A percentile compares a stretch with the other conserved stretches of the same genome.
Conservation (phyloP, 768 basidiomycete genomes). For the Termitomyces sp. region DNA sequence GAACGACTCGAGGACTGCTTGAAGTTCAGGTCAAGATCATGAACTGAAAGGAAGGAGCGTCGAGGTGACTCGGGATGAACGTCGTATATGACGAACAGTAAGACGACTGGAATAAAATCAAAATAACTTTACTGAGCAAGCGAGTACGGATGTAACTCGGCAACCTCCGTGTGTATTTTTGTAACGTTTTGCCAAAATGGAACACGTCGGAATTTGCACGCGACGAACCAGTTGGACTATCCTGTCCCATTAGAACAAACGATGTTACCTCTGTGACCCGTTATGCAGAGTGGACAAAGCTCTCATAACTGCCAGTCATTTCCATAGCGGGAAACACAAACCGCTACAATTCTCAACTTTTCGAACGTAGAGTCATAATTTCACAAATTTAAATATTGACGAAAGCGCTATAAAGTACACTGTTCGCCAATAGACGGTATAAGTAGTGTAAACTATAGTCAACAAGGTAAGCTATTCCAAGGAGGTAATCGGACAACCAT, state of each 20-base stretch:
- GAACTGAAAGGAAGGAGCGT: background rate
- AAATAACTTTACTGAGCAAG: background rate
- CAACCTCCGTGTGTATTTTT: background rate
- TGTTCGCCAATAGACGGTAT: background rate
- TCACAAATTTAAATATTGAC: too few species aligned
- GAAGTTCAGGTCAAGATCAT: background rate
- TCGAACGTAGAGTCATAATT: too few species aligned
- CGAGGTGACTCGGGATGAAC: background rate
- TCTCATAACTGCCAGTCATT: too few species aligned
- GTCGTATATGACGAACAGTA: background rate
- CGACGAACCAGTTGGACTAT: too few species aligned
- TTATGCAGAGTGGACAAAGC: too few species aligned
- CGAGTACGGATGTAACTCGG: background rate
- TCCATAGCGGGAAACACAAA: too few species aligned
- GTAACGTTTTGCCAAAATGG: too few species aligned
- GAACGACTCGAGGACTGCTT: background rate
- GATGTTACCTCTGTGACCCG: too few species aligned
- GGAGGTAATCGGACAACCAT: slow-evolving; percentile 17
- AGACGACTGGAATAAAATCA: background rate
- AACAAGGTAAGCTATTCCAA: background rate
- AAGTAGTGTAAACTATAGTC: background rate
- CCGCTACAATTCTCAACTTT: too few species aligned
- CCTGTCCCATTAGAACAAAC: too few species aligned
- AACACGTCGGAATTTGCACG: too few species aligned
- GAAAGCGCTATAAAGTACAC: background rate